phyloP scores from a whole-genome alignment of 345 rosid genomes.

The Brassica juncea region DNA sequence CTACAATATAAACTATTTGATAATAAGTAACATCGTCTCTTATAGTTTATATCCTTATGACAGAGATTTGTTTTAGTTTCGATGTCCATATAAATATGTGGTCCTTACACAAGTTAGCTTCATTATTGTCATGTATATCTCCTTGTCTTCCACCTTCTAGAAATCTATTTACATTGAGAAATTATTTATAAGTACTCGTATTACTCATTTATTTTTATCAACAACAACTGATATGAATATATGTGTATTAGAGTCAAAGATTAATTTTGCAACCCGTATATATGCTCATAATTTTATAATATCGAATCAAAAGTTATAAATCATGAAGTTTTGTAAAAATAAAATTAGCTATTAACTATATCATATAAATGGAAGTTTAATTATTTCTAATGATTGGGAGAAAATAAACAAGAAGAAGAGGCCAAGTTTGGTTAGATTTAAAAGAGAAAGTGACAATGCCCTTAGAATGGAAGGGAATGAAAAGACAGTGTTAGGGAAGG shows the following conservation, averaged over 20 bases:
- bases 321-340: neutral
- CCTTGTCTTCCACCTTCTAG: slow-evolving; percentile 20
- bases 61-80: slow-evolving; percentile 30
- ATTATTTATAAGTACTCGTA: neutral
- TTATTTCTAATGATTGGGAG: slow-evolving; percentile 21
- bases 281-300: neutral
- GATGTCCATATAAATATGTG: slow-evolving; percentile 31
- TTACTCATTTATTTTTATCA: neutral
- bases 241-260: neutral
- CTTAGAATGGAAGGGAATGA: slow-evolving; percentile 43
- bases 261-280: neutral
- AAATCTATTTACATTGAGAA: neutral
- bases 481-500: slow-evolving; percentile 42
- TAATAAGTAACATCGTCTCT: slow-evolving; percentile 31
- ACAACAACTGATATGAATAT: neutral
- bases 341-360: neutral
- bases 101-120: slow-evolving; percentile 44
- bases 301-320: neutral
- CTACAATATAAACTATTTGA: slow-evolving; percentile 15
- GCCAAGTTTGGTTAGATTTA: slow-evolving; percentile 38
- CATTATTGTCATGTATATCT: slow-evolving; percentile 40
- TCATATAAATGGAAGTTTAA: slow-evolving; percentile 10
- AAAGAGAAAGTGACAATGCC: slow-evolving; percentile 44
- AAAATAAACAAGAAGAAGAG: slow-evolving; percentile 41
- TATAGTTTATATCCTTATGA: slow-evolving; percentile 40